Evolutionary conservation across 1,284 basidiomycete species (phyloP).

Genomic region (Malassezia sympodialis): DNA sequence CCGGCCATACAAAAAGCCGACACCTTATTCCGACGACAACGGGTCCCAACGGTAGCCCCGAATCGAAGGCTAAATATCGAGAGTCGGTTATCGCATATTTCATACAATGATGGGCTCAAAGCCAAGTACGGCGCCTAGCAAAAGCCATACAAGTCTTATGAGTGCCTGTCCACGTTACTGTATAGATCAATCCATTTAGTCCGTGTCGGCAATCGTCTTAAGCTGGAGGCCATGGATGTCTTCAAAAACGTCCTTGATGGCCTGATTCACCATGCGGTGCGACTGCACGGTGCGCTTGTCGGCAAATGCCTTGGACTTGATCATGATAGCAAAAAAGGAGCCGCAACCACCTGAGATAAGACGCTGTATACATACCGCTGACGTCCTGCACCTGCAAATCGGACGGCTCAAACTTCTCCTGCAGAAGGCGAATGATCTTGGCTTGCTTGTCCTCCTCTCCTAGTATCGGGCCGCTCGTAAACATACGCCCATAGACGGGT

Average conservation of each 20-base stretch:
- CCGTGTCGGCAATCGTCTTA: constrained; percentile 7
- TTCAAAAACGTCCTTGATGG: constrained; percentile 78
- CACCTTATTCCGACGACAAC: not conserved
- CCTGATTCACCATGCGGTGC: constrained; percentile 78
- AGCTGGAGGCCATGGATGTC: constrained; percentile 81
- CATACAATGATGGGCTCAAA: not conserved
- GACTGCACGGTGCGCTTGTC: constrained; percentile 82
- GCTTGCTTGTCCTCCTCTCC: constrained; percentile 8
- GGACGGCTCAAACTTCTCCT: constrained; percentile 56
- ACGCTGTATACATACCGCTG: constrained; percentile 51
- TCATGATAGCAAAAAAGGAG: constrained; percentile 84
- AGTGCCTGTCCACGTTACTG: too few species aligned
- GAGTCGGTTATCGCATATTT: not conserved
- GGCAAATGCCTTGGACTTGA: constrained; percentile 73
- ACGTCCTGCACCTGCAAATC: constrained; percentile 43
- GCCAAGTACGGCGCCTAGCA: not conserved
- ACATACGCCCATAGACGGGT: not conserved
- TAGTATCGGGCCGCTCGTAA: not conserved
- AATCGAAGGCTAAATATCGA: not conserved
- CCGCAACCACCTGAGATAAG: constrained; percentile 70
- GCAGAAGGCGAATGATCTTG: constrained; percentile 8
- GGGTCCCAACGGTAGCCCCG: not conserved
- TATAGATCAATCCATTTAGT: not conserved
- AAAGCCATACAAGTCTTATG: not conserved
- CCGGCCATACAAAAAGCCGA: not conserved